Base-by-base conservation (phyloP, 345 rosid species). In the Microcos paniculata region DNA sequence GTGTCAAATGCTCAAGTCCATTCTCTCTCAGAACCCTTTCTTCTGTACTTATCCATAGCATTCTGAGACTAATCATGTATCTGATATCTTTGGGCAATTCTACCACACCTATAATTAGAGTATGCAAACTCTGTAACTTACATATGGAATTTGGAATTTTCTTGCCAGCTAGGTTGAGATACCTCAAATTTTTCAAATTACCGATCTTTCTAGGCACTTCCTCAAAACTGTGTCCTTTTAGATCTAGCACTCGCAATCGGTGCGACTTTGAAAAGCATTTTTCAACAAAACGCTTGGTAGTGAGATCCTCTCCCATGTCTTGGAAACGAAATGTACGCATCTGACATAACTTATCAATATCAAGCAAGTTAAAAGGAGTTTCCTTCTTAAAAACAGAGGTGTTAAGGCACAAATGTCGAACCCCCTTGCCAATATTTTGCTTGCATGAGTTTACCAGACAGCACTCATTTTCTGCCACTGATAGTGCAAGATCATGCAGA, bases 131-230 rank as follows among this genome's bases (percentile, higher is more conserved):
- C 16, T 48, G 77, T 13, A 85, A 76, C 35, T 80, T 61, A 51
- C 63, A 80, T 13, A 85, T 70, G 4, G 78, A 82, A 30, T 26
- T 70, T 1, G 84, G 79, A 14, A 82, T 71, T 48, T 26, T 51
- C 65, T 35, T 76, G 57, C 0, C 19, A 5, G 1, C 31, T 28
- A 81, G 33, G 53, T 73, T 35, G 14, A 85, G 77, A 77, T 71
- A 82, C 64, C 82, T 82, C 71, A 80, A 24, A 56, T 76, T 84
- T 80, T 77, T 77, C 73, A 77, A 30, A 15, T 24, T 30, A 16
- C 81, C 79, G 40, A n/a, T n/a, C n/a, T n/a, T n/a, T n/a, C n/a
- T n/a, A n/a, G n/a, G n/a, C n/a, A n/a, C n/a, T n/a, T n/a, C 59
- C 21, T 76, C 80, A 26, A 85, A 42, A 40, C 10, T 14, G 6